Evolutionary conservation across 768 basidiomycete genomes (phyloP).

Genomic region (Pleurotus giganteus): DNA sequence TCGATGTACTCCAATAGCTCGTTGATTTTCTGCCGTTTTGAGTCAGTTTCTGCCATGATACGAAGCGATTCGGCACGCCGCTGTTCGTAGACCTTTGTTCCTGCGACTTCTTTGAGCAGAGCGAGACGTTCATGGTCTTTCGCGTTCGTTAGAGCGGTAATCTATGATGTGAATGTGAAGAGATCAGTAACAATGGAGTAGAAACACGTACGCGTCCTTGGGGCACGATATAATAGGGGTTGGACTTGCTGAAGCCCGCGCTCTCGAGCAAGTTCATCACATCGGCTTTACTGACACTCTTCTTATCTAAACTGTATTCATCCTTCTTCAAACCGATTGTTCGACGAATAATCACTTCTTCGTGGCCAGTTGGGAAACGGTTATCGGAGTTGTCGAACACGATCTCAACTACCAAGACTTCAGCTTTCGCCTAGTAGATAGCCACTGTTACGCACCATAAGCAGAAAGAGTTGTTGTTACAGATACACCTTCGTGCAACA

Average conservation of each 20-base stretch:
- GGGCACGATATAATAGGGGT: conserved; percentile 98
- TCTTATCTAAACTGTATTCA: conserved; percentile 96
- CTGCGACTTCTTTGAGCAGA: conserved; percentile 96
- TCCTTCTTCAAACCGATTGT: conserved; percentile 99
- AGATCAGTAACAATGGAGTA: background rate
- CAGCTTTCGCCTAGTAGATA: background rate
- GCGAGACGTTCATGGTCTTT: conserved; percentile 93
- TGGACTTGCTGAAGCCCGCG: conserved; percentile 97
- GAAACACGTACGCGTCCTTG: conserved; percentile 78
- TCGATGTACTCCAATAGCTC: conserved; percentile 92
- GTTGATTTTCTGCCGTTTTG: conserved; percentile 87
- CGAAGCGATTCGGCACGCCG: conserved; percentile 88
- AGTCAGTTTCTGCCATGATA: conserved; percentile 96
- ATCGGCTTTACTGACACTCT: conserved; percentile 93
- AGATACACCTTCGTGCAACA: conserved; percentile 93
- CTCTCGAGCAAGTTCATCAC: conserved; percentile 97
- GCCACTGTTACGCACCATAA: conserved; percentile 59
- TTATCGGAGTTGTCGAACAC: conserved; percentile 94
- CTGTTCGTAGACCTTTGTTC: conserved; percentile 97
- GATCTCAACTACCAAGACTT: conserved; percentile 65
- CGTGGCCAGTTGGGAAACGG: conserved; percentile 88
- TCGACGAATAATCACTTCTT: conserved; percentile 83
- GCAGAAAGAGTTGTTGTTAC: conserved; percentile 88
- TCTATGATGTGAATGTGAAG: conserved; percentile 42
- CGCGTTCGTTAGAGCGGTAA: conserved; percentile 94